Evolutionary conservation across 2,329 filamentous ascomycete genomes (phyloP), one percentile per base, ranked within the genome.

Genomic region (Didymella pomorum): DNA sequence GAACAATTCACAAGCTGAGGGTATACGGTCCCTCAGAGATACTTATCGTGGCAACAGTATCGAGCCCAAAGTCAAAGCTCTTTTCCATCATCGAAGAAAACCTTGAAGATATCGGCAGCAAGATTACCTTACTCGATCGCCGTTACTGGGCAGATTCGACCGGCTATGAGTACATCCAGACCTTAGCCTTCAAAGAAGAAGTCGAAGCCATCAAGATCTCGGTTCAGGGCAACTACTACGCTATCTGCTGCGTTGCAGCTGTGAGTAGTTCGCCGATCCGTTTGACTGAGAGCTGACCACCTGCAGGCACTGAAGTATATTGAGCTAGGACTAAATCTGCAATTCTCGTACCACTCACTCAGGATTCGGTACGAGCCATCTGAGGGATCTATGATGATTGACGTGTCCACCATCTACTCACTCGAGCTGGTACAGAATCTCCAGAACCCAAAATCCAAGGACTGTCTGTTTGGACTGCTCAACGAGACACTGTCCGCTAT

Each of bases 331-430:
- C 83, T 92, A 60, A 82, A 82, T 4, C 83, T 89, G 59, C 86
- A 83, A 0, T 95, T 97, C 71, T 83, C 87, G 3, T 82, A 84
- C n/a, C 89, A 95, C 72, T 93, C 93, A 20, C 84, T 98, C 29
- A 87, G 92, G 3, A 89, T 98, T 70, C 89, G 87, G 62, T 97
- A 96, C 66, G 89, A 94, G 69, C 90, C 93, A 1, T 93, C 92
- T 0, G 91, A 96, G 71, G 91, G 94, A 23, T 91, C 92, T 0
- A 97, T 98, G 93, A 92, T 96, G 86, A 96, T 98, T 67, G 94
- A 97, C 69, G 83, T 95, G 2, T 89, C 92, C 0, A 96, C 93
- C 0, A 92, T 97, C 26, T 85, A 89, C 35, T 92, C 92, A 0
- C 81, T 99, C 3, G 95, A 99, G 74, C 83, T 99, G 6, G 90